A percentile compares a stretch with the other conserved stretches of the same genome.
phyloP scores from a whole-genome alignment of 2,329 filamentous ascomycete species.

The Phialophora expanda region DNA sequence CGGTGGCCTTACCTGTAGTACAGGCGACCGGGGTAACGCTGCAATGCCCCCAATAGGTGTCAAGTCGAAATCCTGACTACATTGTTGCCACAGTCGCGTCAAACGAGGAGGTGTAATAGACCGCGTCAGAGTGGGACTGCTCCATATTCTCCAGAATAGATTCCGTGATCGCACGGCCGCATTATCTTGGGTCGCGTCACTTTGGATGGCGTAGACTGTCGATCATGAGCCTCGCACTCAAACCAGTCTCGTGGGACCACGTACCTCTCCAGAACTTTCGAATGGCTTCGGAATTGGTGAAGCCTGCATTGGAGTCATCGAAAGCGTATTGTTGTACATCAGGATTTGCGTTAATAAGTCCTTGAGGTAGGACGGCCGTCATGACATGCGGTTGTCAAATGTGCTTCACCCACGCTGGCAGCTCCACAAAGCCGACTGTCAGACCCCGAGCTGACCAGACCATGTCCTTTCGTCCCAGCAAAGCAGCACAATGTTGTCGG shows the following conservation, averaged over 20 bases:
- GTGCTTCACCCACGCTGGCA: conserved; percentile 17
- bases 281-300: conserved; percentile 41
- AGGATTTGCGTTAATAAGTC: conserved; percentile 29
- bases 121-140: conserved; percentile 46
- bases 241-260: conserved; percentile 13
- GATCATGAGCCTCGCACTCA: conserved; percentile 10
- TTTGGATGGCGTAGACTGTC: conserved; percentile 55
- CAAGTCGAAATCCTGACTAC: conserved; percentile 45
- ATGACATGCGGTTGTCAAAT: conserved; percentile 32
- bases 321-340: conserved; percentile 24
- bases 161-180: conserved; percentile 55
- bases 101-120: conserved; percentile 49
- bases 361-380: conserved; percentile 34
- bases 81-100: conserved; percentile 48
- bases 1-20: conserved; percentile 13
- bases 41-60: conserved; percentile 42
- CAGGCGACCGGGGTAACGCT: neutral
- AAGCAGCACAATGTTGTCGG: neutral
- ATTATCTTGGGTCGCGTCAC: conserved; percentile 49
- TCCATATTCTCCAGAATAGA: conserved; percentile 60
- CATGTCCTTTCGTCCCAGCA: conserved; percentile 27
- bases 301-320: conserved; percentile 13
- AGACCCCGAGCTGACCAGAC: conserved; percentile 16
- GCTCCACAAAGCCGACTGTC: conserved; percentile 29
- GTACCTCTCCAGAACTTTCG: conserved; percentile 57